Percentiles rank a stretch among this genome's conserved stretches.
phyloP scores from a whole-genome alignment of 306 rosid genomes.

The Malus sylvestris region DNA sequence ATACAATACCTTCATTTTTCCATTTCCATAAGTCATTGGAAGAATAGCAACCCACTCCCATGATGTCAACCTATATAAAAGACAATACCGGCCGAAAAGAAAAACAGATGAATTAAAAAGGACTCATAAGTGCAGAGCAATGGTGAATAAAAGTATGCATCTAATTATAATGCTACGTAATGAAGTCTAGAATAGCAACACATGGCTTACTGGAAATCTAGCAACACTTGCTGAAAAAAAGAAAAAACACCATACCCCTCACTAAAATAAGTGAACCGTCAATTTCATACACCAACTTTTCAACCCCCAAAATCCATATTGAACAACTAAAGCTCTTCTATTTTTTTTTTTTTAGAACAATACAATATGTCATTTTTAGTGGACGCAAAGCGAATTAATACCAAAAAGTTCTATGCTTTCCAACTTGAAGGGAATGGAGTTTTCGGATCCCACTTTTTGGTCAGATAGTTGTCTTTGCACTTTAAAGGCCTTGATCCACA shows the following conservation, averaged over 20 bases:
- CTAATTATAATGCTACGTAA: constrained; percentile 2
- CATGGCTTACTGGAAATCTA: neutral
- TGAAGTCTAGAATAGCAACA: constrained; percentile 12
- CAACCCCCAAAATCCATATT: neutral
- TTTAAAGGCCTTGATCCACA: neutral
- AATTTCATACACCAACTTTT: neutral
- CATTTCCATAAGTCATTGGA: constrained; percentile 94
- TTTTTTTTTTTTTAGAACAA: neutral
- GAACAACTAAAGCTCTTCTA: neutral
- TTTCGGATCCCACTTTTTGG: neutral
- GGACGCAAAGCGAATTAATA: neutral
- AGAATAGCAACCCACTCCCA: constrained; percentile 97
- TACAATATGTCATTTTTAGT: neutral
- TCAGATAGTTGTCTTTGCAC: neutral
- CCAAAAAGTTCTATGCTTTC: neutral
- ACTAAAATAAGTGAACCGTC: neutral
- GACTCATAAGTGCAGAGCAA: neutral
- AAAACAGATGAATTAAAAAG: neutral
- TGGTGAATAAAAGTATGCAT: neutral
- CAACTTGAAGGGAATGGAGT: neutral
- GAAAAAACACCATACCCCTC: neutral
- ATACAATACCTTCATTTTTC: constrained; percentile 90
- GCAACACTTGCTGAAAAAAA: neutral
- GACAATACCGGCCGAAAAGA: neutral
- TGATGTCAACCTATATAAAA: constrained; percentile 69